Base-by-base conservation (phyloP, 352 stramenopile species). In the Elongisporangium prolatum region DNA sequence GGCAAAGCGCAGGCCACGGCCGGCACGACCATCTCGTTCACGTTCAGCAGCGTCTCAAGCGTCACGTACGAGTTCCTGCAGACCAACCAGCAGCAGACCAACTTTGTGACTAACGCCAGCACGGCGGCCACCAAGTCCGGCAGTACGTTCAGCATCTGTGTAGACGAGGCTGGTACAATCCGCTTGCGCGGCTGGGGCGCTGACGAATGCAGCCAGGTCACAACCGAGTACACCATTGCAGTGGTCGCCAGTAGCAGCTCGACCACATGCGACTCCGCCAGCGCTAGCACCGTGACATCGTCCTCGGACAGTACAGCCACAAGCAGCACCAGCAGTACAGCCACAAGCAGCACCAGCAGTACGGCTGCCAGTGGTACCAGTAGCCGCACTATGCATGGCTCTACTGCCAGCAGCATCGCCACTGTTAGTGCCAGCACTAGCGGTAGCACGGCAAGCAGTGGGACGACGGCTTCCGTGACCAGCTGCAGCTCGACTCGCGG, bases 81-180 rank as follows among this genome's bases (percentile, higher is more conserved):
- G 18, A 34, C 56, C 18, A 76, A 78, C 56, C 77, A 87, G 60
- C 75, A 75, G 48, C 78, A 84, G 66, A 77, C 64, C 3, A 80
- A 60, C 52, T 65, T 83, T 21, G 61, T 75, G 7, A 51, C 54
- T n/a, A 61, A 71, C 10, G 24, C 16, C 28, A 60, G 66, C 56
- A 64, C 60, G 16, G 51, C 60, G 4, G 77, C 74, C 4, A 62
- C 63, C 25, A 62, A 51, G 22, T 55, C 44, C 25, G 52, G 21
- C 21, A 63, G 60, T 24, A 65, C 51, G 18, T 87, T 80, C 56
- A 74, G 67, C 21, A 75, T 87, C 50, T 87, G 77, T 51, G 72
- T 74, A 4, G 67, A 72, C 38, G 50, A 59, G 14, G 67, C 71
- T 11, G 76, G 76, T 0, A 79, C 61, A 25, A 72, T 86, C 44